These are phyloP conservation scores for Hysterangium stoloniferum DNA, from an alignment of 768 basidiomycete species.

Conservation along the genomic window DNA sequence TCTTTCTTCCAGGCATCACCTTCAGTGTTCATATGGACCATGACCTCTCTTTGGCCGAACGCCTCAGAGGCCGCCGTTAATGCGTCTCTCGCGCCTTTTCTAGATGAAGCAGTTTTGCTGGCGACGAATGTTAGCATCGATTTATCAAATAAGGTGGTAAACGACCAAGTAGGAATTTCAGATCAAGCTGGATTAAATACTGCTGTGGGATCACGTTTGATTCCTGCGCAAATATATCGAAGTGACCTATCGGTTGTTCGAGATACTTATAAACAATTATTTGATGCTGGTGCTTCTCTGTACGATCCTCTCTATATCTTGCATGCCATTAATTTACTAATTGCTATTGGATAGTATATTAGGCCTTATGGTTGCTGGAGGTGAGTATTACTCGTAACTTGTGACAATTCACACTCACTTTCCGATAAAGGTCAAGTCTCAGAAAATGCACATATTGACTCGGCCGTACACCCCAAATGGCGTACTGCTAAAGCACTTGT, in stretches of 20 bases:
- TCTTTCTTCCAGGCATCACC: neutral
- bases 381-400: neutral
- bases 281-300: neutral
- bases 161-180: neutral
- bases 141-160: neutral
- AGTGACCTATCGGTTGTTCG: neutral
- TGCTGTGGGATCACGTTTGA: conserved; percentile 6
- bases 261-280: neutral
- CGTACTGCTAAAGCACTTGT: conserved; percentile 32
- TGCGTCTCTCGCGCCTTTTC: conserved; percentile 17
- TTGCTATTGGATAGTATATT: conserved; percentile 7
- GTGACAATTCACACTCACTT: neutral
- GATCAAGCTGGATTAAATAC: neutral
- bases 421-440: conserved; percentile 24
- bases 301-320: neutral
- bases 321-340: neutral
- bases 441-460: conserved; percentile 25
- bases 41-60: conserved; percentile 18
- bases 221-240: conserved; percentile 1
- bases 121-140: conserved; percentile 1
- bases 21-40: neutral
- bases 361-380: conserved; percentile 9
- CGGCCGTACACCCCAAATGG: conserved; percentile 30
- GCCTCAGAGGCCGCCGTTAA: conserved; percentile 13
- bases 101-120: conserved; percentile 15